These are phyloP conservation scores for Talaromyces sp. DNA, from an alignment of 2,329 filamentous ascomycete species.

Conservation along the genomic window DNA sequence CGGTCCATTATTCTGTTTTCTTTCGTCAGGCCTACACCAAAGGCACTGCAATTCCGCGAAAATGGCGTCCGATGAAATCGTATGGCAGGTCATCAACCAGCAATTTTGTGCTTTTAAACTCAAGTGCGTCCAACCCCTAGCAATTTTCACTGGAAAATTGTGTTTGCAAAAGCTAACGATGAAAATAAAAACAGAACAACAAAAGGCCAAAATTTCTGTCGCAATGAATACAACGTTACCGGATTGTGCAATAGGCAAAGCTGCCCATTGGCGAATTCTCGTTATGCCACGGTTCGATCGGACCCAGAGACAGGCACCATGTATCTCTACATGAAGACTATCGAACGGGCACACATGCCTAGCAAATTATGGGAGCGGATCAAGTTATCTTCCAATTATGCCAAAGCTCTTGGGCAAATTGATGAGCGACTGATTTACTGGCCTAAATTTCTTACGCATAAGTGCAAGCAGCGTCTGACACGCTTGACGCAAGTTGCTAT, in stretches of 20 bases:
- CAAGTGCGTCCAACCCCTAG: conserved; percentile 53
- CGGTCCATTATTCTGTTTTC: neutral
- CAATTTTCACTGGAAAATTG: conserved; percentile 5
- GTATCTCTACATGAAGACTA: conserved; percentile 95
- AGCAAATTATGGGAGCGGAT: conserved; percentile 93
- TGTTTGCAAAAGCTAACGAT: conserved; percentile 11
- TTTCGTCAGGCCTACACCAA: conserved; percentile 10
- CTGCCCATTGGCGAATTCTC: conserved; percentile 83
- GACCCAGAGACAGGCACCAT: conserved; percentile 73
- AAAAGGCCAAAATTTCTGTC: conserved; percentile 87
- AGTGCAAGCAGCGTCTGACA: conserved; percentile 94
- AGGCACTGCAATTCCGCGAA: conserved; percentile 8
- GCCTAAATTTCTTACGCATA: conserved; percentile 87
- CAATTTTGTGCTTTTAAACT: conserved; percentile 94
- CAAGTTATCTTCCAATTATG: conserved; percentile 83
- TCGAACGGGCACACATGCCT: conserved; percentile 81
- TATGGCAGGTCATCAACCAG: conserved; percentile 95
- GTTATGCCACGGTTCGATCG: conserved; percentile 86
- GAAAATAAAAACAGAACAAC: conserved; percentile 53
- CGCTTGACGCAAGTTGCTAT: conserved; percentile 88
- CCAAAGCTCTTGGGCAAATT: conserved; percentile 79
- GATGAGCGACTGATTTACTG: conserved; percentile 86
- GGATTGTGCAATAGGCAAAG: conserved; percentile 81
- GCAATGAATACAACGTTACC: conserved; percentile 86
- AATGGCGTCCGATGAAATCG: conserved; percentile 77